These are phyloP conservation scores for Yamadazyma kanchanaburiensis DNA, from an alignment of 1,139 yeast species.

Conservation along the genomic window DNA sequence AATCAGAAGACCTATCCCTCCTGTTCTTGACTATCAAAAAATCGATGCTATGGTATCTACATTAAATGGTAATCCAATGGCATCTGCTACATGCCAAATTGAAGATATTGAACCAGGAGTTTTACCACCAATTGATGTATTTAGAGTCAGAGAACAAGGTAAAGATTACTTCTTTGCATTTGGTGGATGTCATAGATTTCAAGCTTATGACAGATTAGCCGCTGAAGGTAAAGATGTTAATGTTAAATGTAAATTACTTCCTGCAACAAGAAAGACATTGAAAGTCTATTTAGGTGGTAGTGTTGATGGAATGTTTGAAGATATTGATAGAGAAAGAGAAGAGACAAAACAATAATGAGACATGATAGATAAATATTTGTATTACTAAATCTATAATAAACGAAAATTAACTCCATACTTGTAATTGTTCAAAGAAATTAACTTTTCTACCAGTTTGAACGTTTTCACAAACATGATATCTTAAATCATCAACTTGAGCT, in stretches of 20 bases:
- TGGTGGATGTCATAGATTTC: slow-evolving; percentile 84
- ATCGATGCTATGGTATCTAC: slow-evolving; percentile 81
- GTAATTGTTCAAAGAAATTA: slow-evolving; percentile 37
- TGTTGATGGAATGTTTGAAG: slow-evolving; percentile 50
- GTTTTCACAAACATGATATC: slow-evolving; percentile 29
- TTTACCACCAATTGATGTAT: slow-evolving; percentile 74
- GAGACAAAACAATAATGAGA: not conserved
- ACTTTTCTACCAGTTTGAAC: slow-evolving; percentile 23
- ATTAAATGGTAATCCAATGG: slow-evolving; percentile 58
- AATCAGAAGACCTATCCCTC: slow-evolving; percentile 78
- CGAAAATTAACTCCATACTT: slow-evolving; percentile 39
- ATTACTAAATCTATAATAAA: no score
- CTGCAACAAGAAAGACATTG: slow-evolving; percentile 64
- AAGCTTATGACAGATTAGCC: slow-evolving; percentile 58
- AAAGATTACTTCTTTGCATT: slow-evolving; percentile 68
- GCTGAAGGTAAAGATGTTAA: slow-evolving; percentile 33
- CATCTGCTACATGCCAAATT: slow-evolving; percentile 58
- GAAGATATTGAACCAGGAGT: slow-evolving; percentile 60
- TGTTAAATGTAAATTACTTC: slow-evolving; percentile 64
- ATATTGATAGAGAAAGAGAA: slow-evolving; percentile 1
- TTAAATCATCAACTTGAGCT: slow-evolving; percentile 47
- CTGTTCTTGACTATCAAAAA: slow-evolving; percentile 69
- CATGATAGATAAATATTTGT: not conserved
- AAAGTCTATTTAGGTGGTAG: slow-evolving; percentile 64
- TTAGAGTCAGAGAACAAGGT: slow-evolving; percentile 62